These are phyloP conservation scores for Aspergillus piperis DNA, from an alignment of 2,329 filamentous ascomycete genomes.

Conservation along the genomic window DNA sequence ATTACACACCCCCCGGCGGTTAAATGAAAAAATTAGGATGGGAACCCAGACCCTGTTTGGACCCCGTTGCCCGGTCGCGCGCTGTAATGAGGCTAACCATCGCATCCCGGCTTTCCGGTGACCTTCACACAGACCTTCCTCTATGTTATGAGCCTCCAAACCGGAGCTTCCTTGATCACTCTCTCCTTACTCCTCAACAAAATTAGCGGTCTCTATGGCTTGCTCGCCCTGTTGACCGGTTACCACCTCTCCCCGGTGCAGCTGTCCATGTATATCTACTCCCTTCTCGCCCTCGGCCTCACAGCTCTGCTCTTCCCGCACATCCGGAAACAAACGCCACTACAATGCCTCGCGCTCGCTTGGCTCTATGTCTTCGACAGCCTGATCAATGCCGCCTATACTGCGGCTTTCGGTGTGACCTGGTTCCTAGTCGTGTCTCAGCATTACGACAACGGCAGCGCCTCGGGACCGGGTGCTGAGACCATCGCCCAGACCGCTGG, in stretches of 20 bases:
- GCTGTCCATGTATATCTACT: conserved; percentile 90
- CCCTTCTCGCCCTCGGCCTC: conserved; percentile 67
- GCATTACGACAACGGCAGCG: conserved; percentile 51
- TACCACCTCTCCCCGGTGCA: conserved; percentile 80
- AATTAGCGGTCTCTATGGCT: conserved; percentile 83
- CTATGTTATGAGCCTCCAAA: conserved; percentile 81
- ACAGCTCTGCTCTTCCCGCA: conserved; percentile 73
- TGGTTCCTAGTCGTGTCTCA: conserved; percentile 80
- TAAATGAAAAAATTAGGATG: background rate
- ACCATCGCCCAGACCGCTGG: conserved; percentile 65
- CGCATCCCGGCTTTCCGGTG: conserved; percentile 13
- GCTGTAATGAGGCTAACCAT: conserved; percentile 13
- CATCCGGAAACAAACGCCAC: conserved; percentile 74
- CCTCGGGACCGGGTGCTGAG: conserved; percentile 52
- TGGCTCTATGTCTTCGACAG: conserved; percentile 86
- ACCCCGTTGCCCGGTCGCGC: conserved; percentile 15
- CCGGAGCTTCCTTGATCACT: conserved; percentile 81
- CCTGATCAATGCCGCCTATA: conserved; percentile 78
- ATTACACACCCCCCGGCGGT: background rate
- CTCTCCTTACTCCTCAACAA: conserved; percentile 88
- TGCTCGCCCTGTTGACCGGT: conserved; percentile 85
- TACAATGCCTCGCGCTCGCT: conserved; percentile 77
- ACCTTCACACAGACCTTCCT: conserved; percentile 68
- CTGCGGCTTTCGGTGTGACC: conserved; percentile 74
- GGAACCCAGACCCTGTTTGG: background rate